Conservation (phyloP, 352 stramenopile species). For the Blastocystis sp. region DNA sequence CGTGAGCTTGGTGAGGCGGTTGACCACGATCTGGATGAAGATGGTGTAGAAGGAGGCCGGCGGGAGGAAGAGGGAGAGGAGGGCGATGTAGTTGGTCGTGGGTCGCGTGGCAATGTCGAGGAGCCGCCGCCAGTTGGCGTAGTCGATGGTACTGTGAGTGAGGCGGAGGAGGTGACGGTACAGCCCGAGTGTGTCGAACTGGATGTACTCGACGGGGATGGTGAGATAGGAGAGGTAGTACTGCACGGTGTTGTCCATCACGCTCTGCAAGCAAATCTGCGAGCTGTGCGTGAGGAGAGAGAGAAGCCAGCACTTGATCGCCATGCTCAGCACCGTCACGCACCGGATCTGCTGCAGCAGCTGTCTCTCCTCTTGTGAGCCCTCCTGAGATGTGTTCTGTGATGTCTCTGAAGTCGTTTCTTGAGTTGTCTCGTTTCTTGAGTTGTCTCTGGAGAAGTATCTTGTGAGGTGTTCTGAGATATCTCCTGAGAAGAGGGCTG, state of each 20-base stretch:
- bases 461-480: no score
- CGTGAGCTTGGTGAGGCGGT: slow-evolving; percentile 16
- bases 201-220: slow-evolving; percentile 60
- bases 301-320: not conserved
- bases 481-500: not conserved
- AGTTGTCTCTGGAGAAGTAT: no score
- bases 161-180: not conserved
- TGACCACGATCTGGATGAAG: slow-evolving; percentile 62
- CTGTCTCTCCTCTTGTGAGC: not conserved
- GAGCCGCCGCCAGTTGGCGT: slow-evolving; percentile 34
- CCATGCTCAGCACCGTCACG: slow-evolving; percentile 48
- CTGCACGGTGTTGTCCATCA: slow-evolving; percentile 57
- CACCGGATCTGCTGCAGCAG: slow-evolving; percentile 20
- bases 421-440: no score
- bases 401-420: no score
- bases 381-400: not conserved
- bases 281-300: not conserved
- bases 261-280: slow-evolving; percentile 6
- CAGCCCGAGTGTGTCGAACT: slow-evolving; percentile 23
- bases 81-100: slow-evolving; percentile 12
- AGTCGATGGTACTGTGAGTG: slow-evolving; percentile 9
- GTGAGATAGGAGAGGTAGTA: slow-evolving; percentile 56
- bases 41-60: slow-evolving; percentile 56
- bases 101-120: slow-evolving; percentile 35
- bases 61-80: slow-evolving; percentile 32